Evolutionary conservation across 257 asterid genomes (phyloP), one percentile per base, ranked within the genome.

Genomic region (Echium plantagineum): DNA sequence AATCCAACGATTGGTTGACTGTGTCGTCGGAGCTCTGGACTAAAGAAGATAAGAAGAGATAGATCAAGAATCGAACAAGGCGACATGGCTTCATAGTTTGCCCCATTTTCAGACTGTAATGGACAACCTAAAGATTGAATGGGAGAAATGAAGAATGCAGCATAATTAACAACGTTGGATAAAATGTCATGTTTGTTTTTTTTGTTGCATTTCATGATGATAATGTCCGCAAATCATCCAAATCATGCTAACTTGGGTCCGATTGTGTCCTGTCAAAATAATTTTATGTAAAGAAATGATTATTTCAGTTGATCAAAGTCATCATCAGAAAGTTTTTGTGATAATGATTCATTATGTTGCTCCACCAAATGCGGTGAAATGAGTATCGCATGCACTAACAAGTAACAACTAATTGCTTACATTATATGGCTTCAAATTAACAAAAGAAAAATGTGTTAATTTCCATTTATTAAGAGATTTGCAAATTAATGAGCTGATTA

Each of bases 1-100:
- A 60, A 38, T 84, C 94, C 51, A 86, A 18, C 15, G 87, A 78
- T 54, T 81, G 74, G 15, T 72, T 74, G 7, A 78, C 69, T 52
- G 31, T 56, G 64, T 42, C 47, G 6, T 71, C 59, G 28, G 64
- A 69, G 73, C 84, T 62, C 26, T 63, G 76, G 58, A 64, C 70
- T 8, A 49, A 48, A 61, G 69, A 55, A 60, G 63, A 67, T 51
- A 67, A 58, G 63, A 67, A 72, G 55, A 77, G 72, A 63, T 60
- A 66, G 32, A 85, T 63, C 28, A 77, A 58, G 1, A 74, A 52
- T 26, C 49, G 53, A 57, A 67, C 31, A 66, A 70, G 68, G 68
- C 58, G 21, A 30, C 38, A 26, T 35, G 42, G 69, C 21, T 31
- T 67, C 56, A 38, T 62, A 31, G 56, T 74, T 52, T 58, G 64